These are phyloP conservation scores for Tricholoma hemisulphureum DNA, from an alignment of 768 basidiomycete species.

Conservation along the genomic window DNA sequence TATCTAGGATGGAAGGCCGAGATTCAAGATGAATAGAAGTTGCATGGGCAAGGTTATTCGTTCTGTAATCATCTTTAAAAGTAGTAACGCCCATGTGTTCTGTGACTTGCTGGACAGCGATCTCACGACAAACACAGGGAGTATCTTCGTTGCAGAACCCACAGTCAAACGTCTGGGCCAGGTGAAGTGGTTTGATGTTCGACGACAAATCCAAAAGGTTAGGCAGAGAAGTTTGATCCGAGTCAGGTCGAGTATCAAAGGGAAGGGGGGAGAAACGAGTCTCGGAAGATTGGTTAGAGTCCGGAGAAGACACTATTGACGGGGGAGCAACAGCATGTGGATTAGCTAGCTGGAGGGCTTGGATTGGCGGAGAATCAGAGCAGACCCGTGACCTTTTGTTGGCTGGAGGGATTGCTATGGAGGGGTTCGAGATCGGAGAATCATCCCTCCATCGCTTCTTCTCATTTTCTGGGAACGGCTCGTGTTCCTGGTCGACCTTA, in stretches of 20 bases:
- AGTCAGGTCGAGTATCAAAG: constrained; percentile 32
- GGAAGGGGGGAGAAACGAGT: constrained; percentile 31
- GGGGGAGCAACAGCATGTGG: constrained; percentile 44
- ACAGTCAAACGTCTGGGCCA: constrained; percentile 49
- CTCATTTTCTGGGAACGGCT: constrained; percentile 33
- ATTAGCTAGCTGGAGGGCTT: constrained; percentile 32
- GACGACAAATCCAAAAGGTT: constrained; percentile 33
- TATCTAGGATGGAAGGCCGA: constrained; percentile 64
- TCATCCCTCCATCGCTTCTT: constrained; percentile 62
- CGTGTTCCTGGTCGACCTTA: constrained; percentile 39
- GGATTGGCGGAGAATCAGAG: constrained; percentile 31
- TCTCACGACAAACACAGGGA: constrained; percentile 77
- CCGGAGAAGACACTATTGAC: constrained; percentile 53
- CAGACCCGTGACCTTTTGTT: constrained; percentile 33
- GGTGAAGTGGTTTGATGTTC: constrained; percentile 21
- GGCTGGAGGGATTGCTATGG: constrained; percentile 22
- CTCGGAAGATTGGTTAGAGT: constrained; percentile 36
- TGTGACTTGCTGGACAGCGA: constrained; percentile 48
- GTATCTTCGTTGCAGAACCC: constrained; percentile 71
- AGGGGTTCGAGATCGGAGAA: constrained; percentile 34
- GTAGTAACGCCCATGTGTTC: constrained; percentile 13
- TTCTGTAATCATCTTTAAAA: constrained; percentile 25
- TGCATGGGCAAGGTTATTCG: constrained; percentile 18
- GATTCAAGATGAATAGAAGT: constrained; percentile 25
- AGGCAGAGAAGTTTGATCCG: constrained; percentile 22